phyloP scores from a whole-genome alignment of 2,329 filamentous ascomycete species.

The Calonectria crousiana region DNA sequence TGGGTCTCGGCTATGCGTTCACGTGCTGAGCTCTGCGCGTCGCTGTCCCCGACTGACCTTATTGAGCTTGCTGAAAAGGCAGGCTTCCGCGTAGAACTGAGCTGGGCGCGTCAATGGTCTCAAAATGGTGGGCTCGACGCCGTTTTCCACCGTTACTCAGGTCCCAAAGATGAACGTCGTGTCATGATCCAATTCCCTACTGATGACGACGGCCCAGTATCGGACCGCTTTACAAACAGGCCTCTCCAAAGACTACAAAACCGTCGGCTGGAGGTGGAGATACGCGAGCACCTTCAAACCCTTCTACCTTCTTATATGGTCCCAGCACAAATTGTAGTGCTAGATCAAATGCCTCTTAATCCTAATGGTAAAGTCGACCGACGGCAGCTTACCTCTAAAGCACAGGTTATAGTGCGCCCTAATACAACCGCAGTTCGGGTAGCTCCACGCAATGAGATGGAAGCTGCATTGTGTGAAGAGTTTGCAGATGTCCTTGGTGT shows the following conservation, averaged over 20 bases:
- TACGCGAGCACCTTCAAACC: background rate
- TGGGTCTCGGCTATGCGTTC: conserved; percentile 25
- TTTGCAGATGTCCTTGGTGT: background rate
- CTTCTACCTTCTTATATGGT: background rate
- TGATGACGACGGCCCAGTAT: conserved; percentile 9
- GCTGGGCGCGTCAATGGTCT: conserved; percentile 56
- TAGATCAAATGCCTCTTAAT: background rate
- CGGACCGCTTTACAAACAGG: background rate
- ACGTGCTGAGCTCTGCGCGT: conserved; percentile 7
- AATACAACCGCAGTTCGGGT: background rate
- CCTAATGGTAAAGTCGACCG: background rate
- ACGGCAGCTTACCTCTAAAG: background rate
- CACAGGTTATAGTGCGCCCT: background rate
- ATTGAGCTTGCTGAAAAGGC: conserved; percentile 40
- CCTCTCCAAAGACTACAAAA: background rate
- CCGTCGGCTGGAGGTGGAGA: background rate
- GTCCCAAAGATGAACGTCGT: conserved; percentile 3
- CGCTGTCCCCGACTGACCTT: conserved; percentile 32
- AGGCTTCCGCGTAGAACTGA: conserved; percentile 60
- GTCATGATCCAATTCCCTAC: conserved; percentile 40
- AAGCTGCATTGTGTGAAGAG: background rate
- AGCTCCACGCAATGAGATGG: background rate
- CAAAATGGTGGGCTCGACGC: conserved; percentile 43
- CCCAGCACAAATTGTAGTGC: background rate
- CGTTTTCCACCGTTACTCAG: conserved; percentile 51